Base-by-base conservation (phyloP, 495 filamentous ascomycete genomes). In the Annulohypoxylon moriforme region DNA sequence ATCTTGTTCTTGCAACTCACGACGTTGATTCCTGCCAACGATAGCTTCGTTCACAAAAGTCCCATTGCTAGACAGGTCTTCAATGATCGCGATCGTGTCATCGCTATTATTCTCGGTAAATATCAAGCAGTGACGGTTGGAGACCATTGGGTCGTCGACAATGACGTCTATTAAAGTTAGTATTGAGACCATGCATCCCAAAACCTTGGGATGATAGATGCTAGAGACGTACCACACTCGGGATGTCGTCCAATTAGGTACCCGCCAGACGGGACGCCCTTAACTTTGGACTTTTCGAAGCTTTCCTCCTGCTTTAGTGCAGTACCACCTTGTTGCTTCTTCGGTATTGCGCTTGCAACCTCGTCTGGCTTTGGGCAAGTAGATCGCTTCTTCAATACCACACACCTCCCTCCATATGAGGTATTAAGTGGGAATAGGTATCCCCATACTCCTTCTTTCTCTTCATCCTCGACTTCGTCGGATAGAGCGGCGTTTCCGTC, bases 21-120 rank as follows among this genome's bases (percentile, higher is more conserved):
- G 89, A 52, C 93, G 87, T 72, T 97, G 92, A 77, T 98, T 99
- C 50, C 96, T 90, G 13, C 95, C 95, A 34, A 99, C 88, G 33
- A 96, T 85, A 3, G 91, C 91, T 70, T 97, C 93, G 75, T 98
- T 98, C 58, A 99, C 91, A 78, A 93, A 98, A 1, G 96, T 99
- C 8, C 96, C 96, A 79, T 99, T 99, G 76, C 89, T 95, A 18
- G 96, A 98, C 14, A 98, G 84, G 78, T 99, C 96, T 76, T 98
- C 95, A 11, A 99, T 73, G 4, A 98, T 85, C 4, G 94, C 96
- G 27, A 96, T 82, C 0, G 88, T 81, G 64, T 92, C 90, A n/a
- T 92, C 92, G 34, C 89, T 89, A 72, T 89, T 91, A 71, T 93
- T 92, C 82, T 98, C 96, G 38, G 87, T 88, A 75, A 97, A 99